Evolutionary conservation across 1,139 yeast species (phyloP).

Genomic region (Debaryomyces coudertii): DNA sequence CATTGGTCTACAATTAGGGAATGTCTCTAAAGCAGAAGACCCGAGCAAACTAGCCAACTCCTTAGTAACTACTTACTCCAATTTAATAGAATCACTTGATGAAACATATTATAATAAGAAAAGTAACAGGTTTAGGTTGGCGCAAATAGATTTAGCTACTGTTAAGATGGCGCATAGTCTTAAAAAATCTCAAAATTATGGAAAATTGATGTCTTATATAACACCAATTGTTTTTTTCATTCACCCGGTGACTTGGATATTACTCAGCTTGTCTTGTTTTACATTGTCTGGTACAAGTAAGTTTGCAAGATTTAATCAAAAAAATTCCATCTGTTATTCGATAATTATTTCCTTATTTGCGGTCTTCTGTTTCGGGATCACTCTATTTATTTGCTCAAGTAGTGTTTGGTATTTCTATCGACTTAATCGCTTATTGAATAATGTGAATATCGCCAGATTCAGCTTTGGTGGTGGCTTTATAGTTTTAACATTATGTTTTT

Average conservation of each 20-base stretch:
- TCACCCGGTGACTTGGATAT: constrained; percentile 5
- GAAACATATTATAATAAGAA: constrained; percentile 18
- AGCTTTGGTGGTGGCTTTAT: constrained; percentile 17
- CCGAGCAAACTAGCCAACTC: constrained; percentile 43
- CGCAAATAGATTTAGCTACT: background rate
- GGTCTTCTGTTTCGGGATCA: constrained; percentile 2
- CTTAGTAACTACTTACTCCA: constrained; percentile 40
- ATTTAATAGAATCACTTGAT: constrained; percentile 19
- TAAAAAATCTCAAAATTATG: constrained; percentile 8
- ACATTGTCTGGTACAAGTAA: background rate
- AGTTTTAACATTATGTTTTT: constrained; percentile 1
- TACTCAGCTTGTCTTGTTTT: background rate
- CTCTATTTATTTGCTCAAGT: constrained; percentile 16
- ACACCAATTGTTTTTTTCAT: background rate
- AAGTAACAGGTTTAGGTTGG: background rate
- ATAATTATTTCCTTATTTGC: constrained; percentile 2
- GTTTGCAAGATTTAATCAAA: background rate
- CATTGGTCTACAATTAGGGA: constrained; percentile 51
- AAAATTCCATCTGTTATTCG: background rate
- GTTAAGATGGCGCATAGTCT: constrained; percentile 5
- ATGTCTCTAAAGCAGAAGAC: constrained; percentile 40
- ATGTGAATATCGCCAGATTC: constrained; percentile 18
- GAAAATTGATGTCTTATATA: constrained; percentile 1
- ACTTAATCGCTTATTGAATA: constrained; percentile 12
- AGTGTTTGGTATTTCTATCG: constrained; percentile 17